Conservation (phyloP, 306 rosid species). For the Begonia fuchsioides region DNA sequence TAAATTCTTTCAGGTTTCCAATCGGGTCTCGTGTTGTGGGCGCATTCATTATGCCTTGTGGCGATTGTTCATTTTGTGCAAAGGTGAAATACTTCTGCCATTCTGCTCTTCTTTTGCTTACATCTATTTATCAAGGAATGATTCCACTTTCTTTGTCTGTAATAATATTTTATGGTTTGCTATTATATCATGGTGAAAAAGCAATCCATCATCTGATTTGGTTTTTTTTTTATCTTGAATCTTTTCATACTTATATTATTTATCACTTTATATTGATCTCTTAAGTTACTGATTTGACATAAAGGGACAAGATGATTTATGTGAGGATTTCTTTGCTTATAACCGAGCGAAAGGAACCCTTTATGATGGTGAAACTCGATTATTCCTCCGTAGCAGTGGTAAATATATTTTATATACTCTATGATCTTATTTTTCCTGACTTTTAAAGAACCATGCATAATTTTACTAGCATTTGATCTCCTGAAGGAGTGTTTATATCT, state of each 20-base stretch:
- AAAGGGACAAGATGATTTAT: constrained; percentile 91
- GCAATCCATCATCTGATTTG: too few relatives aligned
- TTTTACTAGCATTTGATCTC: too few relatives aligned
- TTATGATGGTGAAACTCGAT: constrained; percentile 89
- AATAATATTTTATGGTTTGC: too few relatives aligned
- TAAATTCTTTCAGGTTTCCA: constrained; percentile 42
- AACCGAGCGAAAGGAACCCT: constrained; percentile 94
- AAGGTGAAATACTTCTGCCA: constrained; percentile 29
- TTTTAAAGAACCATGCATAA: too few relatives aligned
- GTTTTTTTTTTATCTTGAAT: too few relatives aligned
- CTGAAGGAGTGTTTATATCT: too few relatives aligned
- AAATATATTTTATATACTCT: constrained; percentile 2
- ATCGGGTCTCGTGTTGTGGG: constrained; percentile 74
- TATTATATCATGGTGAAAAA: too few relatives aligned
- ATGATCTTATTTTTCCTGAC: not conserved
- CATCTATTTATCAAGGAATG: not conserved
- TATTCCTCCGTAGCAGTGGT: constrained; percentile 66
- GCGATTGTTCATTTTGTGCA: constrained; percentile 71
- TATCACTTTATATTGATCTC: constrained; percentile 3
- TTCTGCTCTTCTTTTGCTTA: constrained; percentile 2
- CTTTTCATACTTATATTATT: not conserved
- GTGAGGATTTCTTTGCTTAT: constrained; percentile 82
- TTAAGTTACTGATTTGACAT: constrained; percentile 13
- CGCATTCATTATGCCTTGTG: constrained; percentile 97
- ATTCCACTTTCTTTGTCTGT: not conserved